Conservation (phyloP, 2,329 filamentous ascomycete genomes). For the Ophiostoma sp. region DNA sequence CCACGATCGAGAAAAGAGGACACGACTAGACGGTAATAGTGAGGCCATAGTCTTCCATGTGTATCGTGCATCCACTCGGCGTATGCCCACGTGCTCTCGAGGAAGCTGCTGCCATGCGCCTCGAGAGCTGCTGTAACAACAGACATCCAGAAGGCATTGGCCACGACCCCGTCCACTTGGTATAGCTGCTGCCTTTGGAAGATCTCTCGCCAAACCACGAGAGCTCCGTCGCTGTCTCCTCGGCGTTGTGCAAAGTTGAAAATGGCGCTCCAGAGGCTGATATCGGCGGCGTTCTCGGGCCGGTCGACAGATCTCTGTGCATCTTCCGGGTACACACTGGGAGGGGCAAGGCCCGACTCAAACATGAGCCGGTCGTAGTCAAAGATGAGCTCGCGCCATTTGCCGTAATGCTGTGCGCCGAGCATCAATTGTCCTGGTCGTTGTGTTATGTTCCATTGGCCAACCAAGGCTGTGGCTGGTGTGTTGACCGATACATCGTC, state of each 20-base stretch:
- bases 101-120: conserved; percentile 37
- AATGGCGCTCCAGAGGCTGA: conserved; percentile 38
- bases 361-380: conserved; percentile 33
- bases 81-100: conserved; percentile 42
- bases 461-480: neutral
- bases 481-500: neutral
- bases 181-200: conserved; percentile 31
- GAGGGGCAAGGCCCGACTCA: conserved; percentile 32
- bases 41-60: conserved; percentile 49
- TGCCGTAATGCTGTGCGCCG: conserved; percentile 31
- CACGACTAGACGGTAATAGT: conserved; percentile 51
- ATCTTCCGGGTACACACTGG: neutral
- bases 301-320: conserved; percentile 33
- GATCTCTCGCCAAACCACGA: conserved; percentile 35
- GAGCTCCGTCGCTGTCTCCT: conserved; percentile 32
- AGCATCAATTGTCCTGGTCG: conserved; percentile 22
- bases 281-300: conserved; percentile 34
- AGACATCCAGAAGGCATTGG: conserved; percentile 36
- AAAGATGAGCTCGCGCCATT: conserved; percentile 34
- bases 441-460: neutral
- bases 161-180: conserved; percentile 32
- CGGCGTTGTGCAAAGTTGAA: conserved; percentile 36
- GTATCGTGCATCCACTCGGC: conserved; percentile 46
- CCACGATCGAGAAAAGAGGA: conserved; percentile 44
- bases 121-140: conserved; percentile 39